Evolutionary conservation across 352 stramenopile genomes (phyloP), one percentile per base, ranked within the genome.

Genomic region (Phytophthora niederhauseri): DNA sequence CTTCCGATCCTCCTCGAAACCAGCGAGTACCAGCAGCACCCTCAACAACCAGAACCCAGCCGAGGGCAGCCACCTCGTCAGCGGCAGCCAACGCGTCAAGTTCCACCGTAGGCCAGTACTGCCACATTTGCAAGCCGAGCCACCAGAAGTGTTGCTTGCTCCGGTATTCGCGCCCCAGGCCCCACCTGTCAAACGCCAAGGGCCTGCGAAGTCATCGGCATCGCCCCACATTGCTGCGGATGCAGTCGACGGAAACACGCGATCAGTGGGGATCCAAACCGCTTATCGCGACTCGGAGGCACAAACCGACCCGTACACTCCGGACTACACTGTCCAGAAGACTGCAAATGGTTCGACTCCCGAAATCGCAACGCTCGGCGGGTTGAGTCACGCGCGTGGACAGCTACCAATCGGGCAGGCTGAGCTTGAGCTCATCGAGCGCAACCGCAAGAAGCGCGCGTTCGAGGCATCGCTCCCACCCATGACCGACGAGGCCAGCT

Each of bases 401-500:
- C 75, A 81, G 38, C 80, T 98, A 7, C 95, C 95, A 0, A 84
- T 82, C 0, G 92, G 91, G 8, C 72, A 82, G 28, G 78, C 81
- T 0, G 95, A 98, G 70, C 81, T 98, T 28, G 89, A 96, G 60
- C 76, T 98, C 64, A 97, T 98, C 36, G 91, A 97, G 60, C 84
- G 93, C 11, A 91, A 93, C 30, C 84, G 93, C 28, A 83, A 89
- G 58, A 98, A 98, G 58, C 76, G 81, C 19, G 76, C 77, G 5
- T 93, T 98, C 20, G 87, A 98, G 51, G 82, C 80, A 14, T 90
- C 89, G 24, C 66, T 99, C 41, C 95, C 94, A 17, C 95, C 95
- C 4, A 98, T 98, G 82, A 98, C 95, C 14, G 95, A 99, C 71
- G 95, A 99, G 61, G 95, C 92, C 6, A 97, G 79, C 41, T 97